Evolutionary conservation across 495 filamentous ascomycete species (phyloP).

Genomic region (Talaromyces nanjingensis): DNA sequence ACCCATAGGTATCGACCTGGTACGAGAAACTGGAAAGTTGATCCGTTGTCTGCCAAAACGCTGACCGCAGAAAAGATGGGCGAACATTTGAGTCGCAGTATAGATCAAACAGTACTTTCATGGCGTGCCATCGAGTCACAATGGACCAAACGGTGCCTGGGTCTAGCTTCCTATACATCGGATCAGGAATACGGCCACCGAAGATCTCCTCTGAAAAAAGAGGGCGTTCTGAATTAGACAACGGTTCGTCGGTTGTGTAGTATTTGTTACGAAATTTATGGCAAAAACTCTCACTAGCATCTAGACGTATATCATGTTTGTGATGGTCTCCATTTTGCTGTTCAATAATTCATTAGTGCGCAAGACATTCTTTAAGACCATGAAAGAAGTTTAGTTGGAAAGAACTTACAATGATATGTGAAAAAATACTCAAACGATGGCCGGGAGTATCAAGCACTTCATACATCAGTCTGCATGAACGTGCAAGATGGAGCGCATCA

Average conservation of each 20-base stretch:
- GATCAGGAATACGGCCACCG: background rate
- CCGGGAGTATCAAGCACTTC: background rate
- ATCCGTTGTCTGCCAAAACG: background rate
- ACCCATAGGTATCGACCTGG: background rate
- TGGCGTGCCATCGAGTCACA: conserved; percentile 11
- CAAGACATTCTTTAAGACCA: background rate
- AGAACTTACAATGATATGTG: background rate
- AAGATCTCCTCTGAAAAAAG: background rate
- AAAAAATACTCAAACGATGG: background rate
- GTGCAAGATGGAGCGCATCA: conserved; percentile 4
- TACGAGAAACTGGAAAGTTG: background rate
- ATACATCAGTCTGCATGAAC: background rate
- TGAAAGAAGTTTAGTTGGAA: background rate
- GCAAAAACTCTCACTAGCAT: background rate
- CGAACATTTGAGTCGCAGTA: conserved; percentile 9
- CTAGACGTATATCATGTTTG: background rate
- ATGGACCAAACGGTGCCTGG: conserved; percentile 6
- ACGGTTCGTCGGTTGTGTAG: background rate
- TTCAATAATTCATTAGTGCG: background rate
- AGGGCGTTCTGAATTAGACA: background rate
- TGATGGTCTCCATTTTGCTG: conserved; percentile 4
- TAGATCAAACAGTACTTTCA: conserved; percentile 10
- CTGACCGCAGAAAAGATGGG: background rate
- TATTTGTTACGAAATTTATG: background rate
- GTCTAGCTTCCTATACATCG: background rate